Evolutionary conservation across 768 basidiomycete genomes (phyloP).

Genomic region (Mycena galopus): DNA sequence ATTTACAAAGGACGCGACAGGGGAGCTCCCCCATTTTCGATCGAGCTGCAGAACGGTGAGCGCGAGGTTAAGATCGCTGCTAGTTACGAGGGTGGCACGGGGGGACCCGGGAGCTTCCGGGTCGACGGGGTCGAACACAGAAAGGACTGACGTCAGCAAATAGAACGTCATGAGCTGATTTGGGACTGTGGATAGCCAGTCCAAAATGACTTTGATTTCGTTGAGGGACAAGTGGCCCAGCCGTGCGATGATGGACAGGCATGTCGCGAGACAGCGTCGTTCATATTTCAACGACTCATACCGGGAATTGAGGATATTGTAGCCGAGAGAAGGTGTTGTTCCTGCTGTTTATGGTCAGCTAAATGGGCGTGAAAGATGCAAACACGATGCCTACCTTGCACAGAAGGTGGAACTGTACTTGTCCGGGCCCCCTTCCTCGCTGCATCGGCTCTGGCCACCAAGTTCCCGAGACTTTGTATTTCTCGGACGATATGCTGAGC

Average conservation of each 20-base stretch:
- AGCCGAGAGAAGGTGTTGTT: constrained; percentile 64
- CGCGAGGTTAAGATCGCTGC: constrained; percentile 66
- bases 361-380: neutral
- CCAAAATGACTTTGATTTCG: constrained; percentile 75
- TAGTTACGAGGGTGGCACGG: constrained; percentile 63
- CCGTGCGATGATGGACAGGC: constrained; percentile 72
- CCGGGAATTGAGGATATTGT: constrained; percentile 75
- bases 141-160: constrained; percentile 73
- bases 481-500: constrained; percentile 71
- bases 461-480: constrained; percentile 69
- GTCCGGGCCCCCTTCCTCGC: constrained; percentile 74
- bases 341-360: constrained; percentile 46
- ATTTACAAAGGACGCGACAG: constrained; percentile 52
- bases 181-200: constrained; percentile 78
- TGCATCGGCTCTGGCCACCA: constrained; percentile 65
- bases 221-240: constrained; percentile 69
- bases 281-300: constrained; percentile 83
- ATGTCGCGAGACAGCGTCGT: constrained; percentile 74
- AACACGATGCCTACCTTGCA: constrained; percentile 61
- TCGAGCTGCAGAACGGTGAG: constrained; percentile 70
- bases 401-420: constrained; percentile 68
- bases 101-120: constrained; percentile 61
- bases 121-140: constrained; percentile 76
- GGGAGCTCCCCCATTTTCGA: constrained; percentile 54
- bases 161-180: constrained; percentile 79